phyloP scores from a whole-genome alignment of 2,329 filamentous ascomycete species.

The Diaporthe ampelina region DNA sequence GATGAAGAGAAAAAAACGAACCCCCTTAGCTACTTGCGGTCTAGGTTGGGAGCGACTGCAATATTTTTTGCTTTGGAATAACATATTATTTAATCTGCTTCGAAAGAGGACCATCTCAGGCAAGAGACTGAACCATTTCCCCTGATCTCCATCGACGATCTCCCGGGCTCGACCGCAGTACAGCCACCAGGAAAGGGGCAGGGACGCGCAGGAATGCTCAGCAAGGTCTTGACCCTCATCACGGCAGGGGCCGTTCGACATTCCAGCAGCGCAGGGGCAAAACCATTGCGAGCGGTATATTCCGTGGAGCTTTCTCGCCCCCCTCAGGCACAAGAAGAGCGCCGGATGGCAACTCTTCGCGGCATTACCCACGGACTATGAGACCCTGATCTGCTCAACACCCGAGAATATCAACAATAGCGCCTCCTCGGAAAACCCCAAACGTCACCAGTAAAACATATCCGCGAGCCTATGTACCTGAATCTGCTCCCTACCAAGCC shows the following conservation, averaged over 20 bases:
- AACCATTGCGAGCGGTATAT: neutral
- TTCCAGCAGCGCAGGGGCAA: neutral
- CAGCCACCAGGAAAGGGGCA: neutral
- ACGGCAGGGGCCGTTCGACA: neutral
- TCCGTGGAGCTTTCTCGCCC: neutral
- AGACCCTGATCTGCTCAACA: no score
- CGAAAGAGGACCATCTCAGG: neutral
- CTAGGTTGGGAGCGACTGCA: constrained; percentile 31
- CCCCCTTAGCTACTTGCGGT: constrained; percentile 29
- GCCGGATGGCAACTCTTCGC: neutral
- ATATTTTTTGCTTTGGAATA: constrained; percentile 5
- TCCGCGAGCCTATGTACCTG: no score
- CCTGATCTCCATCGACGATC: neutral
- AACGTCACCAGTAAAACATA: no score
- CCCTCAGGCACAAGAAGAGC: no score
- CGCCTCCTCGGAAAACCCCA: no score
- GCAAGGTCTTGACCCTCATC: neutral
- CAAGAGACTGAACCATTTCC: neutral
- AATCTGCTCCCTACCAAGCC: no score
- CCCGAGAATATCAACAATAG: no score
- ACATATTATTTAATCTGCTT: constrained; percentile 29
- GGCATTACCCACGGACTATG: no score
- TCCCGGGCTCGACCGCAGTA: neutral
- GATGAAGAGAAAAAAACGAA: neutral
- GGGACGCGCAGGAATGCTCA: constrained; percentile 22